phyloP scores from a whole-genome alignment of 2,329 filamentous ascomycete genomes.

The Ascochyta clinopodiicola region DNA sequence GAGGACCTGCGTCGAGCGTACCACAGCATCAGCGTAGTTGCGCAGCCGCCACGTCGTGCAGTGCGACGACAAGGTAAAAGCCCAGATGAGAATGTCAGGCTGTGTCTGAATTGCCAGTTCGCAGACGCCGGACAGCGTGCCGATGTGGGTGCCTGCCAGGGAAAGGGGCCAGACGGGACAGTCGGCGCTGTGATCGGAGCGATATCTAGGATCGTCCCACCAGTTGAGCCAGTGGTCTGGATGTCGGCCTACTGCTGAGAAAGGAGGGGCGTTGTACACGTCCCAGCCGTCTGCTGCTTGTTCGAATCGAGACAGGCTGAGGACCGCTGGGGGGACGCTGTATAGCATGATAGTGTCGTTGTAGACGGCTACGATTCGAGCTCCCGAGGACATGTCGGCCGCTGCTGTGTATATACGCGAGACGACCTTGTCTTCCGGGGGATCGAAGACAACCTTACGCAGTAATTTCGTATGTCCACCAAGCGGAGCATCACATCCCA shows the following conservation, averaged over 20 bases:
- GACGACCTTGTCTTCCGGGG: constrained; percentile 39
- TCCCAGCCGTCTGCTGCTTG: constrained; percentile 31
- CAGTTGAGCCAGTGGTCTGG: constrained; percentile 43
- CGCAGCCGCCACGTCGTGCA: constrained; percentile 58
- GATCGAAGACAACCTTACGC: constrained; percentile 64
- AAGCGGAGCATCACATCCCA: constrained; percentile 67
- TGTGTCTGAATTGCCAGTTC: constrained; percentile 59
- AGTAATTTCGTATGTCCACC: constrained; percentile 63
- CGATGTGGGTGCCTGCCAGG: constrained; percentile 59
- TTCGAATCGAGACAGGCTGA: constrained; percentile 39
- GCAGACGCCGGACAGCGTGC: constrained; percentile 53
- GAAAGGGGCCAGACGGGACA: constrained; percentile 55
- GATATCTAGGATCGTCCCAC: constrained; percentile 25
- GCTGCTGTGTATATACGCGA: constrained; percentile 64
- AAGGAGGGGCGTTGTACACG: constrained; percentile 21
- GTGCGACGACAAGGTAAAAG: constrained; percentile 54
- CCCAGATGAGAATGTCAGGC: constrained; percentile 59
- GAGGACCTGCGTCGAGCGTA: constrained; percentile 21
- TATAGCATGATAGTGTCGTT: constrained; percentile 63
- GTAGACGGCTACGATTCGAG: constrained; percentile 66
- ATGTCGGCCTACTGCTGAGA: constrained; percentile 11
- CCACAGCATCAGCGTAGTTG: constrained; percentile 19
- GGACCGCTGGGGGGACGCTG: constrained; percentile 63
- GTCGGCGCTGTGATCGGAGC: constrained; percentile 1
- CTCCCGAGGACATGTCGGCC: constrained; percentile 63